Base-by-base conservation (phyloP, 176 grass and related monocot species). In the Raddia distichophylla region DNA sequence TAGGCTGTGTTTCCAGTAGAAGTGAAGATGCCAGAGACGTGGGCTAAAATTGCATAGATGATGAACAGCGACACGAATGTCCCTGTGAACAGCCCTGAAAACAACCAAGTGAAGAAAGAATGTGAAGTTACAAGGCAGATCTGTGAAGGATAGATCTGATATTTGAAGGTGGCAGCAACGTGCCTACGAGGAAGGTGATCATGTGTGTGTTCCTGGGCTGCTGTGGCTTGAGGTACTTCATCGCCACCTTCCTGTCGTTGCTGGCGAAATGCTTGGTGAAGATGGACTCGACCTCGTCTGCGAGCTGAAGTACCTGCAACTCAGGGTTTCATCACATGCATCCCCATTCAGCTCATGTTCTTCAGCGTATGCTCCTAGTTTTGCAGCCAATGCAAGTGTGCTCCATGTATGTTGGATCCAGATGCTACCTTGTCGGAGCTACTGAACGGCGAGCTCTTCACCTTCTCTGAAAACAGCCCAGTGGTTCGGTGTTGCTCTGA, bases 351-450 rank as follows among this genome's bases (percentile, higher is more conserved):
- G 56, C 40, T 15, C 2, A 5, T 4, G 3, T 50, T 49, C 12
- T 33, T 54, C 46, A 60, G 44, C 22, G 12, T 69, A 40, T 22
- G 6, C n/a, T 18, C 2, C 2, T 11, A 6, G 27, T 75, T 11
- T 11, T 67, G 43, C 80, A 65, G 34, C 11, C 1, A 32, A 27
- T 19, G 8, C 0, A 55, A 32, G n/a, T 7, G 49, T 16, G 4
- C 4, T 75, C 8, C 27, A 27, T 27, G 27, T 27, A 0, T 18
- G 2, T 17, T 18, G 47, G 33, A 19, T 6, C 34, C 8, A 13
- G 68, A 62, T 19, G 34, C 64, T 98, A 99, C 96, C 96, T 99
- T 95, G 85, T 99, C 96, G 8, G 96, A 95, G 64, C 91, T 94
- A 83, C 90, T 89, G 56, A 99, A 99, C 2, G 87, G 80, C 7